Evolutionary conservation across 1,139 yeast genomes (phyloP), one percentile per base, ranked within the genome.

Genomic region (Debaryomyces coudertii): DNA sequence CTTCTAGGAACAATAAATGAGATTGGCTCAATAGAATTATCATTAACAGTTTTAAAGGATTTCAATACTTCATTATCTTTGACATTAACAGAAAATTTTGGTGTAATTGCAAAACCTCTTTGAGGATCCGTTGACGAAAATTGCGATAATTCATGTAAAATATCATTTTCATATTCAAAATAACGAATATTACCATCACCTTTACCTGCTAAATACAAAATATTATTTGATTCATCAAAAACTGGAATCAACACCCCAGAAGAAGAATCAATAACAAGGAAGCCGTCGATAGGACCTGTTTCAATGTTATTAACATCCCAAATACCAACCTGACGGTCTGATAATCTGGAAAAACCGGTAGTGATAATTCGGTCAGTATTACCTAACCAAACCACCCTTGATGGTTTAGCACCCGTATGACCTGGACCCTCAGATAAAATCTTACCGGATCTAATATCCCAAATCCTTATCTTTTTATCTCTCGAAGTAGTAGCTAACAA

Each of bases 141-240:
- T 65, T 92, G 97, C 5, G 96, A 87, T 51, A 93, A 72, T 54
- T 88, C 90, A 66, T 76, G 83, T 51, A 93, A 75, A 55, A 82
- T 85, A 60, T 93, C 98, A 56, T 87, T 83, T 53, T 83, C 88
- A 62, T 79, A 89, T 68, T 93, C 98, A 61, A 75, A 90, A 69
- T 92, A 92, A 60, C 97, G 88, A 61, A 93, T 90, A 65, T 93
- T 93, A 60, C 99, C 98, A 65, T 93, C 99, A 64, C 99, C 99
- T 67, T 93, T 93, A 56, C 99, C 99, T 30, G 96, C 98, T 53
- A 93, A 74, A 63, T 87, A 93, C 51, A 95, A 75, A 48, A 92
- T 82, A 49, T 85, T 81, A 45, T 89, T 90, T 36, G 87, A 81
- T 35, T 82, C 87, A 61, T 93, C 99, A 61, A 74, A 95, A 60